Base-by-base conservation (phyloP, 2,329 filamentous ascomycete species). In the Colletotrichum tamarilloi region DNA sequence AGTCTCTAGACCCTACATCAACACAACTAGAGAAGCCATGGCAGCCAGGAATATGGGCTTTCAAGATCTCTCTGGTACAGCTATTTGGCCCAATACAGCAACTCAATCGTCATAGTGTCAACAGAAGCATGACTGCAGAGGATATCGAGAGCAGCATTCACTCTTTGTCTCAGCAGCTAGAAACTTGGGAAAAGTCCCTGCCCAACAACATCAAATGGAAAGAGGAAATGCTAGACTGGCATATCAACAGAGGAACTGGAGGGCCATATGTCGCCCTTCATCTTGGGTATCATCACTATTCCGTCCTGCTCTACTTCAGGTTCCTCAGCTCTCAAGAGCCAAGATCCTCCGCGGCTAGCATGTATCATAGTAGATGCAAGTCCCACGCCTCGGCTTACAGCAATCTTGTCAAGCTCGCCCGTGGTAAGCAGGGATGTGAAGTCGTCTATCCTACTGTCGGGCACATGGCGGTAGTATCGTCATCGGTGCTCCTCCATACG, bases 231-330 rank as follows among this genome's bases (percentile, higher is more conserved):
- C 19, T 49, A 7, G 42, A 49, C 42, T 49, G 42, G 42, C 16
- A n/a, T 49, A 49, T 49, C 9, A n/a, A n/a, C 19, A 49, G 42
- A 49, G 42, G 42, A 19, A 49, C 42, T 4, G 42, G 19, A 42
- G 77, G 81, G 0, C 73, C 77, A 0, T 83, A 84, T 30, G 75
- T 84, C 3, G 79, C 81, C 16, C 74, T 84, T n/a, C 82, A 84
- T 64, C 68, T 84, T 0, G 81, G 79, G 1, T 83, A 78, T 66
- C 79, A 84, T 58, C 81, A 84, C 69, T 84, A 84, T 68, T 75
- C 79, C 1, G 82, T 79, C 0, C 71, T 84, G n/a, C 78, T 84
- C 12, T 84, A 80, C 63, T 84, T 82, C 67, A 80, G 78, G 16
- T 84, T 80, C 62, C 78, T 84, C 3, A 82, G 83, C 38, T 65